Evolutionary conservation across 345 rosid species (phyloP).

Genomic region (Microcos paniculata): DNA sequence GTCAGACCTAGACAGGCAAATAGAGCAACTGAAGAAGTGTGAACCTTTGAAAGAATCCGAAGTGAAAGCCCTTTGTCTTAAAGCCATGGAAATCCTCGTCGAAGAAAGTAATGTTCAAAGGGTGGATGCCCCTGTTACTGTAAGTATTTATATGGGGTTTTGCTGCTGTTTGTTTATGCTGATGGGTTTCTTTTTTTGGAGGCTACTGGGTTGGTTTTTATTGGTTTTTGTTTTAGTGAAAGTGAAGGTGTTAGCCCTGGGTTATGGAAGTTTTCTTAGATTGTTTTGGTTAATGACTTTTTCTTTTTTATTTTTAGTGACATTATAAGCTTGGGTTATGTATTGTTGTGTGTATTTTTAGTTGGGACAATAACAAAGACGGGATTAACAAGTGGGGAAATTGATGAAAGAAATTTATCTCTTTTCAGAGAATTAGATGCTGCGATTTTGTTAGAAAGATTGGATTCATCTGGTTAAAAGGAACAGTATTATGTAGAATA

Average conservation of each 20-base stretch:
- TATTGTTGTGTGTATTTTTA: neutral
- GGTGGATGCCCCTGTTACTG: conserved; percentile 97
- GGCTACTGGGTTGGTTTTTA: neutral
- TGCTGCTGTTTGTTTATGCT: neutral
- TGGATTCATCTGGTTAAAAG: neutral
- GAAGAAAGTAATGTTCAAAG: conserved; percentile 98
- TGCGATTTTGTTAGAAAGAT: neutral
- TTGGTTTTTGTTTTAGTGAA: conserved; percentile 14
- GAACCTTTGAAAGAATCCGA: conserved; percentile 95
- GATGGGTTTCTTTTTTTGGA: neutral
- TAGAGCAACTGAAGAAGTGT: conserved; percentile 94
- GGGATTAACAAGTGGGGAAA: neutral
- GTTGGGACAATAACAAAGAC: neutral
- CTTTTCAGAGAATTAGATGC: neutral
- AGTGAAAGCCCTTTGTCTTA: conserved; percentile 91
- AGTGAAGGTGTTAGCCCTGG: neutral
- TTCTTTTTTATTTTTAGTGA: neutral
- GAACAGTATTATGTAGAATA: neutral
- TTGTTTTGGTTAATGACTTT: conserved; percentile 1
- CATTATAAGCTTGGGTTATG: neutral
- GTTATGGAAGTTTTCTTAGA: neutral
- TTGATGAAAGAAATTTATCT: neutral
- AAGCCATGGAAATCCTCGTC: conserved; percentile 94
- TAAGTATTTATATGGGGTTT: conserved; percentile 17
- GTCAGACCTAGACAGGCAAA: conserved; percentile 96